A percentile compares a stretch with the other conserved stretches of the same genome.
Conservation (phyloP, 2,329 filamentous ascomycete species). For the Penicillium olsonii region DNA sequence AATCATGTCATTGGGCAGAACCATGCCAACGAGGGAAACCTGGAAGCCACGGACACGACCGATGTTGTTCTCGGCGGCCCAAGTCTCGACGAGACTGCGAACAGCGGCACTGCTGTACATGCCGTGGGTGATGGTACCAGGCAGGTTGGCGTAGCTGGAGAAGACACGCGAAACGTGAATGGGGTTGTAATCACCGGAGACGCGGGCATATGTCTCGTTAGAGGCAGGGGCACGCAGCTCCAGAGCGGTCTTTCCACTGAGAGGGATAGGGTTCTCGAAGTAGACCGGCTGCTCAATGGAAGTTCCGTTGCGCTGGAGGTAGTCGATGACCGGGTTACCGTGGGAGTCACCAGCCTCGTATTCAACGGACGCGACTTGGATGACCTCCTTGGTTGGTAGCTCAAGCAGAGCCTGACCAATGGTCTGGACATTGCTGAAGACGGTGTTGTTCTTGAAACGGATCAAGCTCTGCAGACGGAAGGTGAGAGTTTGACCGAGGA, state of each 20-base stretch:
- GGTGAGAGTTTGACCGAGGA: constrained; percentile 88
- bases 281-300: constrained; percentile 94
- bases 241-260: constrained; percentile 88
- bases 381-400: constrained; percentile 93
- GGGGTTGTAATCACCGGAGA: constrained; percentile 97
- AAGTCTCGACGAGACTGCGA: constrained; percentile 93
- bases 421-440: constrained; percentile 91
- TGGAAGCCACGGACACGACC: constrained; percentile 97
- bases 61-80: constrained; percentile 98
- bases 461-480: constrained; percentile 94
- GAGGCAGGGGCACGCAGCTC: constrained; percentile 88
- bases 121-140: constrained; percentile 96
- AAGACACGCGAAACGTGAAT: constrained; percentile 98
- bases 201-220: constrained; percentile 96
- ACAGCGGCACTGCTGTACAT: constrained; percentile 99
- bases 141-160: constrained; percentile 90
- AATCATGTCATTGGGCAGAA: constrained; percentile 92
- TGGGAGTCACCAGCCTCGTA: constrained; percentile 90
- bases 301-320: constrained; percentile 85
- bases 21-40: constrained; percentile 96
- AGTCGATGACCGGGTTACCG: constrained; percentile 95
- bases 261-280: constrained; percentile 95
- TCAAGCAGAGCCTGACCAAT: constrained; percentile 90
- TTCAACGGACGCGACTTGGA: constrained; percentile 95
- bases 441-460: constrained; percentile 89